Base-by-base conservation (phyloP, 257 asterid species). In the Phtheirospermum japonicum region DNA sequence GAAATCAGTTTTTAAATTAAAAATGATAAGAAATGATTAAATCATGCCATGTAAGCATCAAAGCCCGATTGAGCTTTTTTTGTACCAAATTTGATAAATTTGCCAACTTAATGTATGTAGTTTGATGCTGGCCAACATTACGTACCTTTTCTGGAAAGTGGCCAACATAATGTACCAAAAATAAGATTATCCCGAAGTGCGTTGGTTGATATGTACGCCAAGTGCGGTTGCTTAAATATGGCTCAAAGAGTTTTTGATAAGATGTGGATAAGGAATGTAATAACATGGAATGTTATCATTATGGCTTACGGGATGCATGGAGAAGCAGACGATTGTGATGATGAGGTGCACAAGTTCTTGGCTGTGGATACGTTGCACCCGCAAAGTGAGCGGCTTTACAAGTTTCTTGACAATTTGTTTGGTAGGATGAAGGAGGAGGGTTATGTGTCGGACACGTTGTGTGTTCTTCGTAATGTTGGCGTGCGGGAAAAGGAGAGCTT, bases 271-370 rank as follows among this genome's bases (percentile, higher is more conserved):
- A 80, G 76, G 77, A 90, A 90, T 65, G 87, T 78, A 43, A 87
- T 90, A 68, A 83, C 97, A 45, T 90, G 96, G 96, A 90, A 90
- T 64, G 96, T 82, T 62, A 73, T 90, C 67, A 88, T 90, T 56
- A 78, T 87, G 93, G 92, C 86, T 57, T 87, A 82, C 52, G 96
- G 97, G 45, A 85, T 87, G 92, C 95, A 90, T n/a, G 97, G 97
- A 59, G 83, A 83, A 71, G 96, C 87, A 62, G 67, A 67, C 7
- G 86, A 81, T 67, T 90, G 74, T 10, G 83, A 79, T 4, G 81
- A 79, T 10, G 80, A 75, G 75, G 94, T 88, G 43, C 96, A 88
- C 69, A 82, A 78, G 78, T 90, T 90, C 59, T 45, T 82, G 71
- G 95, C 96, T 9, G 94, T 95, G 42, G 97, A 89, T 67, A 71